Conservation (phyloP, 768 basidiomycete genomes). For the Exsudoporus frostii region DNA sequence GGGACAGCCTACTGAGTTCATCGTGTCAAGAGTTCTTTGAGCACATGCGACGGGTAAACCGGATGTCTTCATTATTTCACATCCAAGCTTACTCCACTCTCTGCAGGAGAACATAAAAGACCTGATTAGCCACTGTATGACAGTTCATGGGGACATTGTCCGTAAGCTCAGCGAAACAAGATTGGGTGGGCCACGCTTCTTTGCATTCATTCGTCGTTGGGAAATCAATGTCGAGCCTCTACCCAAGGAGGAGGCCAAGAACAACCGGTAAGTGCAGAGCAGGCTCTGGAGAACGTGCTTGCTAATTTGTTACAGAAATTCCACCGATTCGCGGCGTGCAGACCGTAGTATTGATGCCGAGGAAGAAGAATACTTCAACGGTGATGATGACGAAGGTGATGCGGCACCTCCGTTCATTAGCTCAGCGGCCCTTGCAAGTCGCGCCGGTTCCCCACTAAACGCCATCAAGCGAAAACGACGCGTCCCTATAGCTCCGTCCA, state of each 20-base stretch:
- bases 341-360: constrained; percentile 61
- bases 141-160: constrained; percentile 63
- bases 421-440: constrained; percentile 25
- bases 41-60: constrained; percentile 74
- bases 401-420: constrained; percentile 35
- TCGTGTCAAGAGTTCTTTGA: constrained; percentile 97
- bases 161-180: constrained; percentile 58
- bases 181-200: constrained; percentile 65
- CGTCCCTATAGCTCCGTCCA: constrained; percentile 41
- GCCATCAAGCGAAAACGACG: constrained; percentile 60
- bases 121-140: constrained; percentile 81
- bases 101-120: constrained; percentile 84
- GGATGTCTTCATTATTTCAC: not conserved
- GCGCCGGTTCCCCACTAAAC: constrained; percentile 32
- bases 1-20: constrained; percentile 91
- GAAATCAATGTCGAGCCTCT: constrained; percentile 90
- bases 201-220: constrained; percentile 72
- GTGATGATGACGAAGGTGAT: constrained; percentile 74
- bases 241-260: constrained; percentile 48
- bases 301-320: constrained; percentile 32
- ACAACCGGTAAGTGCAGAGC: constrained; percentile 45
- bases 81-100: constrained; percentile 2
- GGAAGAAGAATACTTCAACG: constrained; percentile 94
- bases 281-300: not conserved
- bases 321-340: constrained; percentile 37